Percentiles rank a stretch among this genome's conserved stretches.
These are phyloP conservation scores for Lomentospora prolificans DNA, from an alignment of 2,329 filamentous ascomycete species.

Conservation along the genomic window DNA sequence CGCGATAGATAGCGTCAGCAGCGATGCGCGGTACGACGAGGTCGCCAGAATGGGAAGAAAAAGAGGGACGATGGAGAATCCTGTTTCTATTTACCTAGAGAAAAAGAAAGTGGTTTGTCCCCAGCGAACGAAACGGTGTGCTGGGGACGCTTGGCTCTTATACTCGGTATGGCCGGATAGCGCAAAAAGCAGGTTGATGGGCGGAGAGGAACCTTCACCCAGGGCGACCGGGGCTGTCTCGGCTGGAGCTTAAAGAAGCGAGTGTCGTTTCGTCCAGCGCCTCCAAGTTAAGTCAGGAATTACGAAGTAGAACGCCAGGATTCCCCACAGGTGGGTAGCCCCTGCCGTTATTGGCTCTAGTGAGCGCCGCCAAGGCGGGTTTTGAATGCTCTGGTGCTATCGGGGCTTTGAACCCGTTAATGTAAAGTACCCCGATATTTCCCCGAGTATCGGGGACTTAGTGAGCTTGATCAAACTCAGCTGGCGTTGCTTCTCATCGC, in stretches of 20 bases:
- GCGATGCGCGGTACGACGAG: neutral
- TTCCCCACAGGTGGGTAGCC: neutral
- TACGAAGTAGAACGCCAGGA: neutral
- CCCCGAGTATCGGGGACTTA: neutral
- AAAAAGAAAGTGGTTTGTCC: neutral
- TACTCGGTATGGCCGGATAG: neutral
- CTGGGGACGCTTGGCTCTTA: neutral
- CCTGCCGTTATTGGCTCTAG: neutral
- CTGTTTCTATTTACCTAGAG: neutral
- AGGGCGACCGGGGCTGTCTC: neutral
- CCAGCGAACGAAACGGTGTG: neutral
- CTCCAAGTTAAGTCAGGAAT: neutral
- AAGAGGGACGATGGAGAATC: neutral
- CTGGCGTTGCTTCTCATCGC: neutral
- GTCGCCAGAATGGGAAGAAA: neutral
- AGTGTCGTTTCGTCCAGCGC: neutral
- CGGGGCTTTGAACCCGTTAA: neutral
- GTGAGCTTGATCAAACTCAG: neutral
- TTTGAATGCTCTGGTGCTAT: neutral
- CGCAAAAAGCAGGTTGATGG: neutral
- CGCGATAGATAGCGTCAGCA: neutral
- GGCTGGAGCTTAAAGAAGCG: neutral
- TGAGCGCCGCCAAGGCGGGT: neutral
- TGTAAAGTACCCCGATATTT: neutral
- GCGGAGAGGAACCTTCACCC: neutral